Evolutionary conservation across 331 rosid genomes (phyloP), one percentile per base, ranked within the genome.

Genomic region (Quercus lobata): DNA sequence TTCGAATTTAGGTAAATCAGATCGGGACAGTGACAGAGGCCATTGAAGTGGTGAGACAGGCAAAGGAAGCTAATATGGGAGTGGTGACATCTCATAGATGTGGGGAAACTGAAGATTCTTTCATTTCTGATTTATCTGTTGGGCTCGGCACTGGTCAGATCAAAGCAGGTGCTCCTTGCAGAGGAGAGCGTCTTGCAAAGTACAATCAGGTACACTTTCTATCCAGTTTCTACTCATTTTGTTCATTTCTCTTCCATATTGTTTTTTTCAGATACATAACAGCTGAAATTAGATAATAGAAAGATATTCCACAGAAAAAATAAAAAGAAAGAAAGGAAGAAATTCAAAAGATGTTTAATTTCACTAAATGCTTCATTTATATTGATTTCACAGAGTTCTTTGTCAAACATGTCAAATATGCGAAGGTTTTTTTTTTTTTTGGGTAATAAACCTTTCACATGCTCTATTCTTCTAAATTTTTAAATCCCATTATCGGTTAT

Each of bases 141-240:
- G 99, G 99, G 79, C 96, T 95, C 10, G 87, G 96, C 69, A 84
- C 90, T 7, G 93, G 94, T 85, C 98, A 91, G 86, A 89, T 95
- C 79, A 95, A 95, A 87, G 93, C 97, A 76, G 99, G 98, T 72
- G 98, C 98, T 80, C 99, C 99, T 73, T 95, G 97, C 90, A 88
- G 99, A 87, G 97, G 99, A 83, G 99, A 95, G 91, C 90, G 97
- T 53, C 87, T 95, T 77, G 96, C 93, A 34, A 95, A 93, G 87
- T 93, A 95, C 78, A 95, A 93, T 83, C 99, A 95, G 97, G 97
- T 95, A 72, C 22, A 66, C 76, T 74, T 90, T 76, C 73, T 27
- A 22, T 34, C 27, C 77, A 56, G 69, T 75, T 71, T 57, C 56
- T 80, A 6, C 41, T 25, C 29, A 24, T 21, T 37, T 14, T 78